Conservation (phyloP, 306 rosid genomes). For the Castanea sativa region DNA sequence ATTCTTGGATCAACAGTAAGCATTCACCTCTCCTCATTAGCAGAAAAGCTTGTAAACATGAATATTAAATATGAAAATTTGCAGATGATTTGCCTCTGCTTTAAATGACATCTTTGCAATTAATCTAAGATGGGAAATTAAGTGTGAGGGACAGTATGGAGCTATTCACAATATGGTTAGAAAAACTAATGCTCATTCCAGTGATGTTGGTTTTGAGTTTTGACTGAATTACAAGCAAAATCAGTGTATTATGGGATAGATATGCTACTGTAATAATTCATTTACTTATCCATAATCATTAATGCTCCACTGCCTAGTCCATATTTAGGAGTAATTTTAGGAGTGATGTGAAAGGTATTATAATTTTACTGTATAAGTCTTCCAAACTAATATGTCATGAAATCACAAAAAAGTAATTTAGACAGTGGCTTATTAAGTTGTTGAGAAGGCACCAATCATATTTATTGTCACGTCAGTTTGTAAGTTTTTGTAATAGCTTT, state of each 20-base stretch:
- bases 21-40: neutral
- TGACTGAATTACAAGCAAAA: neutral
- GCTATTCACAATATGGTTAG: neutral
- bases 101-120: constrained; percentile 1
- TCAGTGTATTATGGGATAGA: neutral
- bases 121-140: constrained; percentile 3
- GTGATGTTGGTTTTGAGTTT: neutral
- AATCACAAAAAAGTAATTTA: too few species aligned
- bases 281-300: neutral
- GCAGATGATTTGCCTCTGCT: neutral
- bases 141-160: neutral
- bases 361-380: too few species aligned
- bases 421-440: too few species aligned
- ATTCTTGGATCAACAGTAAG: constrained; percentile 78
- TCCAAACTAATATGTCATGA: too few species aligned
- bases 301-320: neutral
- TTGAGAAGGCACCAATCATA: too few species aligned
- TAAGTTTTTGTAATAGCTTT: too few species aligned
- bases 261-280: constrained; percentile 6
- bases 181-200: constrained; percentile 6
- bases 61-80: neutral
- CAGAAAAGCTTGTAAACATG: neutral
- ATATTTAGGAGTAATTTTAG: constrained; percentile 3
- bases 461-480: too few species aligned
- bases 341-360: too few species aligned